Percentiles rank a stretch among this genome's conserved stretches.
Conservation (phyloP, 2,329 filamentous ascomycete genomes). For the Blastomyces parvus region DNA sequence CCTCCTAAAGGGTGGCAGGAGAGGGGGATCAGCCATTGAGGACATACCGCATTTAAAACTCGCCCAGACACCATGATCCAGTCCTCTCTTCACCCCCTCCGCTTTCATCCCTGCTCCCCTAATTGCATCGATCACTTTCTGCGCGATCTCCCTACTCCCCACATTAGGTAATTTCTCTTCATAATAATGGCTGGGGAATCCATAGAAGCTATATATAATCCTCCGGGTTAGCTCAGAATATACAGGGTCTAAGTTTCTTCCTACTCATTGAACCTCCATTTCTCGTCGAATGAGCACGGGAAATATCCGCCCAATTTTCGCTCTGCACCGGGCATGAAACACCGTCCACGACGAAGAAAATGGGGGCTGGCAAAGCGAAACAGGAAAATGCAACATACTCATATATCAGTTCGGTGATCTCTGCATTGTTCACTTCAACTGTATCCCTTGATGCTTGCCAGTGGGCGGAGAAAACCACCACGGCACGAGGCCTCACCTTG, state of each 20-base stretch:
- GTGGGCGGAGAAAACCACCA: slow-evolving; percentile 69
- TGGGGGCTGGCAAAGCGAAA: background rate
- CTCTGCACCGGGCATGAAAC: background rate
- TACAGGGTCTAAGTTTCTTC: background rate
- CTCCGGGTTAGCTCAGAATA: slow-evolving; percentile 1
- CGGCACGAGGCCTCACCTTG: slow-evolving; percentile 59
- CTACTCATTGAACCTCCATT: background rate
- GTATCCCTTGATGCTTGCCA: slow-evolving; percentile 53
- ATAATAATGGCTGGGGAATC: slow-evolving; percentile 62
- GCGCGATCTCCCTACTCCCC: slow-evolving; percentile 52
- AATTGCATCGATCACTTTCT: slow-evolving; percentile 49
- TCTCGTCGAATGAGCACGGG: background rate
- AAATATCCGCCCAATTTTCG: background rate
- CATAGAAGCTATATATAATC: slow-evolving; percentile 48
- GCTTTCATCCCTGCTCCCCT: slow-evolving; percentile 50
- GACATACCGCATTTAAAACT: slow-evolving; percentile 49
- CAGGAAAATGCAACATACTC: slow-evolving; percentile 39
- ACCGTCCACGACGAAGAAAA: slow-evolving; percentile 2
- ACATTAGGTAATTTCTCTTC: slow-evolving; percentile 55
- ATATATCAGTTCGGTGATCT: slow-evolving; percentile 58
- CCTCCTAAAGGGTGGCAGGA: background rate
- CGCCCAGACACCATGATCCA: slow-evolving; percentile 69
- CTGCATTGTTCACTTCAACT: slow-evolving; percentile 57
- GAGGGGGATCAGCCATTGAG: background rate
- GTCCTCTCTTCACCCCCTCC: slow-evolving; percentile 51